Percentiles rank a stretch among this genome's conserved stretches.
Evolutionary conservation across 495 filamentous ascomycete genomes (phyloP).

Genomic region (Aspergillus nidulans): DNA sequence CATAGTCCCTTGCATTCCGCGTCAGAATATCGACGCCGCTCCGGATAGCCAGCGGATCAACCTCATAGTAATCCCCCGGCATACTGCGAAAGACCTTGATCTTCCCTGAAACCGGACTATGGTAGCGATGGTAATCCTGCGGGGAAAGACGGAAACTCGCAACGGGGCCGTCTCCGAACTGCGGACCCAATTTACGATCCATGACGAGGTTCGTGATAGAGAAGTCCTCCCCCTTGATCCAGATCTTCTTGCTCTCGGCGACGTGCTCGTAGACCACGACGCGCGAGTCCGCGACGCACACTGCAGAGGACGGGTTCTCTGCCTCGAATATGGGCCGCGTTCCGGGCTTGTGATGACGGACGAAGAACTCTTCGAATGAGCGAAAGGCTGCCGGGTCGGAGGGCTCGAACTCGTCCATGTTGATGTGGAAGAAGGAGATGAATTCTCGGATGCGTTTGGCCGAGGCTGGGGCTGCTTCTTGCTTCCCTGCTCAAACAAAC

Average conservation of each 20-base stretch:
- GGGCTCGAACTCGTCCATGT: constrained; percentile 34
- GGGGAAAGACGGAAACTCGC: constrained; percentile 39
- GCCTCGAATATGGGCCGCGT: constrained; percentile 33
- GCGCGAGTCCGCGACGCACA: constrained; percentile 39
- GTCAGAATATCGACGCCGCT: constrained; percentile 24
- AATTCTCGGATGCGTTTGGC: constrained; percentile 28
- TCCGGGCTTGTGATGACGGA: constrained; percentile 32
- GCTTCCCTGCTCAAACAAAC: not conserved
- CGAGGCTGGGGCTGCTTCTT: constrained; percentile 13
- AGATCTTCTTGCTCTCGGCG: constrained; percentile 33
- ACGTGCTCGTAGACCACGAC: constrained; percentile 34
- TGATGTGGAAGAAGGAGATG: constrained; percentile 33
- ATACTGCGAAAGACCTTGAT: constrained; percentile 31
- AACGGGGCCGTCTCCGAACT: constrained; percentile 36
- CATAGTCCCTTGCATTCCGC: constrained; percentile 22
- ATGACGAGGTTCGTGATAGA: constrained; percentile 34
- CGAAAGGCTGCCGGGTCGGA: constrained; percentile 26
- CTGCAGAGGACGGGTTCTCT: constrained; percentile 26
- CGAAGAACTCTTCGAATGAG: constrained; percentile 45
- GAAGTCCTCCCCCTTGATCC: constrained; percentile 44
- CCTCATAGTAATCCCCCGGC: constrained; percentile 30
- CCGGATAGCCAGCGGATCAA: constrained; percentile 32
- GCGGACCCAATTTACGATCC: constrained; percentile 25
- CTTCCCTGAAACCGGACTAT: constrained; percentile 37
- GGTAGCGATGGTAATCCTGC: constrained; percentile 48